These are phyloP conservation scores for Cladosporium phlei DNA, from an alignment of 2,329 filamentous ascomycete species.

Conservation along the genomic window DNA sequence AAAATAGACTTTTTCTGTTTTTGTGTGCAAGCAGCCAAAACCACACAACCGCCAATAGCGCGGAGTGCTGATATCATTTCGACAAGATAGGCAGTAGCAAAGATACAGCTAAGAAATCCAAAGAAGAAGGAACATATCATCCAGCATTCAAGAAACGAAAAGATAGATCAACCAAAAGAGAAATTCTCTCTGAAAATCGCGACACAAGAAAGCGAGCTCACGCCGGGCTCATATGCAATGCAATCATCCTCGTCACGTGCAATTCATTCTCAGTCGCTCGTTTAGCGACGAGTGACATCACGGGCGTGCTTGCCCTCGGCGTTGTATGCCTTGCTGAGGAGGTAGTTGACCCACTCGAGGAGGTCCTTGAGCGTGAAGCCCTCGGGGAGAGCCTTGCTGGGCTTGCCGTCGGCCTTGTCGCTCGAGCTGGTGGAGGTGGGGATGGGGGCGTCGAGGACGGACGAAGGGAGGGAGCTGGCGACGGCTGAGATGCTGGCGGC, in stretches of 20 bases:
- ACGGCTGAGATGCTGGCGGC: conserved; percentile 23
- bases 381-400: conserved; percentile 22
- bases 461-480: conserved; percentile 15
- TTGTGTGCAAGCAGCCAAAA: conserved; percentile 2
- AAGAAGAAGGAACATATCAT: neutral
- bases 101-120: neutral
- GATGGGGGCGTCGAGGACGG: conserved; percentile 17
- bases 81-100: neutral
- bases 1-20: no score
- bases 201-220: conserved; percentile 1
- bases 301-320: conserved; percentile 19
- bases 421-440: conserved; percentile 11
- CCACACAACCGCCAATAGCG: neutral
- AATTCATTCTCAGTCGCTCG: neutral
- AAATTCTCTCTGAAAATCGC: neutral
- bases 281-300: conserved; percentile 16
- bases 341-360: conserved; percentile 25
- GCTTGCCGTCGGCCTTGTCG: conserved; percentile 16
- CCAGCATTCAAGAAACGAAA: neutral
- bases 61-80: neutral
- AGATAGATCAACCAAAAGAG: neutral
- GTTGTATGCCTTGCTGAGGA: conserved; percentile 20
- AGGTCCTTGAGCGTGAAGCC: conserved; percentile 26
- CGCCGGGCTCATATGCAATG: neutral
- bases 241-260: neutral